Evolutionary conservation across 2,329 filamentous ascomycete species (phyloP), one percentile per base, ranked within the genome.

Genomic region (Apiospora aurea): DNA sequence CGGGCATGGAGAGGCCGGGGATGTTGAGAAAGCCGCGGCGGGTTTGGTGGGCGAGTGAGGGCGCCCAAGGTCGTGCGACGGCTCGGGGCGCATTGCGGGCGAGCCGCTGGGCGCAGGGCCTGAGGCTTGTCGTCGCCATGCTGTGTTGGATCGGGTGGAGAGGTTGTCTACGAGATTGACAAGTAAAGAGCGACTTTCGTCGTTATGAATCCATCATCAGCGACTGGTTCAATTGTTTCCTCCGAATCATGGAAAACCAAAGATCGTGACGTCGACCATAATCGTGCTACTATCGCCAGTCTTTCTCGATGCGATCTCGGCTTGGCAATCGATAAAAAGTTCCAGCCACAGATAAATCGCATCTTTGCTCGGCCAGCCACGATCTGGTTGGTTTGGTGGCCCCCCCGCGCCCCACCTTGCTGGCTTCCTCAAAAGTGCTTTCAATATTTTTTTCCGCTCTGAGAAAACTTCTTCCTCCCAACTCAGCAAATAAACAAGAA

Each of bases 1-100:
- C 44, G 44, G 67, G 67, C 18, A 47, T 38, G 67, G 67, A 46
- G 44, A 69, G 67, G 44, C 67, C 44, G 29, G 72, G 72, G 57
- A 73, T 61, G 68, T 44, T 71, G 70, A 73, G 70, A 47, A 73
- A 73, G 21, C 44, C 18, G 16, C 72, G 67, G 7, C 57, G 57
- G 57, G 29, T 13, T 41, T 38, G 57, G 34, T 13, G 5, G 34
- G 57, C n/a, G 18, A 18, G 2, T 14, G 29, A n/a, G 34, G 57
- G 57, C 57, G 18, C 7, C 57, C 57, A 64, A 34, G 29, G 34
- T 11, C 8, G 11, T 41, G 57, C 57, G 61, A n/a, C 21, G 6
- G 26, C 61, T 29, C 71, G 29, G 21, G 68, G 67, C 46, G 41
- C 24, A 47, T 26, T 44, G 69, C 29, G 26, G 46, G 70, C 46